Conservation (phyloP, 2,329 filamentous ascomycete genomes). For the Calonectria montana region DNA sequence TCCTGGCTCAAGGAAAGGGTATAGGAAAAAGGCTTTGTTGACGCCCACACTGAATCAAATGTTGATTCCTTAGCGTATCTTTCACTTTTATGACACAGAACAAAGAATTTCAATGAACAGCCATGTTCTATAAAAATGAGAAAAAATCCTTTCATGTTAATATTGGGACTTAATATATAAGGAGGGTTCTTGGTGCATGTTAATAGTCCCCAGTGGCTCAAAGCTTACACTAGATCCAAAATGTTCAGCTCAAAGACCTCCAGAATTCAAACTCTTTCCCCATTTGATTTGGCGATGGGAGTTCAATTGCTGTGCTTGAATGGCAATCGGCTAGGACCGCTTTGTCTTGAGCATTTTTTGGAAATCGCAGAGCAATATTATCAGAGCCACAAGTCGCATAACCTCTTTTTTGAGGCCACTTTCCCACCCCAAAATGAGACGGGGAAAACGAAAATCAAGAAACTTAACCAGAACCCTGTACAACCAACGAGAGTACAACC, state of each 20-base stretch:
- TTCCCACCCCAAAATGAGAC: neutral
- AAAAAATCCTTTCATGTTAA: neutral
- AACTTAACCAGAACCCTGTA: neutral
- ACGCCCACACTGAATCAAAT: no score
- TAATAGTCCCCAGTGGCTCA: no score
- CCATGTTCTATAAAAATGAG: neutral
- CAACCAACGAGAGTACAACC: constrained; percentile 16
- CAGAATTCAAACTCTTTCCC: neutral
- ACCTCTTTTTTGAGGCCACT: neutral
- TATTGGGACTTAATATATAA: neutral
- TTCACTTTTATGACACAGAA: neutral
- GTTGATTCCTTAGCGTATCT: no score
- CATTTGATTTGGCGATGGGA: no score
- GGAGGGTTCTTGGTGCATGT: no score
- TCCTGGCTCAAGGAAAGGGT: no score
- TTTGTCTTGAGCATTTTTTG: constrained; percentile 19
- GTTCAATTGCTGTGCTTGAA: neutral
- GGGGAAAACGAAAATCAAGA: neutral
- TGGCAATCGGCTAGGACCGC: neutral
- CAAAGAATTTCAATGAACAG: neutral
- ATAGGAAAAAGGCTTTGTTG: neutral
- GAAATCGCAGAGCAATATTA: neutral
- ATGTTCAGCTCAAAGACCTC: neutral
- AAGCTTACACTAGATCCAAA: neutral
- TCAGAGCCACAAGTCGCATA: neutral